Evolutionary conservation across 1,284 basidiomycete species (phyloP).

Genomic region (Apiotrichum sp.): DNA sequence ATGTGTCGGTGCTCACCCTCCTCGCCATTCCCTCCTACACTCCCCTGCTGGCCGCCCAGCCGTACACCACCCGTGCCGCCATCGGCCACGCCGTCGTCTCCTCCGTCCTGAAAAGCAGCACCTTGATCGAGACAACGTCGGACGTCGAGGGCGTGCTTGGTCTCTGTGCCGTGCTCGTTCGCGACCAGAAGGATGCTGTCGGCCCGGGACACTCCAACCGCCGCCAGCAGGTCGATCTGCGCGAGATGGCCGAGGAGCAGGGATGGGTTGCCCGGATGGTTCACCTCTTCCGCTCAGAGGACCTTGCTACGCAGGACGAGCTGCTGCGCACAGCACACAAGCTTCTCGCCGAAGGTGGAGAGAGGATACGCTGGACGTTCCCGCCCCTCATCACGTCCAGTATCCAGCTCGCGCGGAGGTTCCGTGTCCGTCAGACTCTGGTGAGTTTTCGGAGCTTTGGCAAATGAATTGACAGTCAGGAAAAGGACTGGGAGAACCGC

Average conservation of each 20-base stretch:
- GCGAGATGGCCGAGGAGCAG: slow-evolving; percentile 92
- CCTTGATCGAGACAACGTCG: slow-evolving; percentile 78
- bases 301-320: slow-evolving; percentile 77
- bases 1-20: slow-evolving; percentile 85
- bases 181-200: slow-evolving; percentile 70
- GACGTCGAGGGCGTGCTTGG: slow-evolving; percentile 88
- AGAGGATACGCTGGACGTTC: slow-evolving; percentile 88
- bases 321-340: slow-evolving; percentile 72
- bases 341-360: slow-evolving; percentile 83
- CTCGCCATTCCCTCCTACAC: slow-evolving; percentile 84
- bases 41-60: slow-evolving; percentile 71
- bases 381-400: slow-evolving; percentile 85
- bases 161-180: slow-evolving; percentile 80
- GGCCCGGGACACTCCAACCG: slow-evolving; percentile 42
- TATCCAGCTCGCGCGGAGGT: slow-evolving; percentile 82
- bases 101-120: slow-evolving; percentile 89
- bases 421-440: slow-evolving; percentile 61
- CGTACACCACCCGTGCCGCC: slow-evolving; percentile 78
- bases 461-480: slow-evolving; percentile 28
- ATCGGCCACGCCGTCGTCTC: slow-evolving; percentile 88
- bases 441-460: background rate
- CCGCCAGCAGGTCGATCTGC: slow-evolving; percentile 57
- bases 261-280: slow-evolving; percentile 96
- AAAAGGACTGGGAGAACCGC: slow-evolving; percentile 74
- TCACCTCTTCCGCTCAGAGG: slow-evolving; percentile 80